Evolutionary conservation across 164 flowering plant species (phyloP), one percentile per base, ranked within the genome.

Genomic region (Macadamia integrifolia): DNA sequence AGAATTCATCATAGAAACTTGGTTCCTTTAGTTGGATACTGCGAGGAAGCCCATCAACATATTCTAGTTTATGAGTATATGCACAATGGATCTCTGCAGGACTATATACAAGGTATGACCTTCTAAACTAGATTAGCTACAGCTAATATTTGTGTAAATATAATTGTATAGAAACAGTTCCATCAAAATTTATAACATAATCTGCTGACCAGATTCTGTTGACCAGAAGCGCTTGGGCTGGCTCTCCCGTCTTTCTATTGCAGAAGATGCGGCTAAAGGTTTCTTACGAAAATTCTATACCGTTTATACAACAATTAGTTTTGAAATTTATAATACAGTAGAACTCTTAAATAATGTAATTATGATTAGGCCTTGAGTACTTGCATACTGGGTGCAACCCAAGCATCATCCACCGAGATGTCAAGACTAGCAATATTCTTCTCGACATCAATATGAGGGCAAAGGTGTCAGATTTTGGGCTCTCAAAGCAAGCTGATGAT

Each of bases 261-360:
- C 98, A 72, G 86, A 86, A 80, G 97, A 94, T 83, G 95, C 97
- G 61, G 96, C 98, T 29, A 94, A 91, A 94, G 98, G 98, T 93
- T 68, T 40, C 58, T 12, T 56, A 15, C 50, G 15, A 42, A 44
- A 66, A 18, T 18, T 12, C 32, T 57, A 35, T 63, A 50, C 52
- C 43, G 3, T 72, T 60, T 12, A 7, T 62, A 31, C 30, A 73
- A 56, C 15, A 13, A 4, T 71, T 44, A 5, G 8, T 31, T 58
- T 66, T 62, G 55, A 6, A 55, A 3, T 61, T 31, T 3, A 40
- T 13, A 17, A 31, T 40, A 23, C 60, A 59, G 66, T 71, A 58
- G 7, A 8, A 46, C 60, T 3, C 53, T 2, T 61, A 30, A 2
- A 44, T 15, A 13, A 18, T 44, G 30, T 62, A 59, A 68, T 69